Evolutionary conservation across 2,329 filamentous ascomycete genomes (phyloP).

Genomic region (Fusarium sp.): DNA sequence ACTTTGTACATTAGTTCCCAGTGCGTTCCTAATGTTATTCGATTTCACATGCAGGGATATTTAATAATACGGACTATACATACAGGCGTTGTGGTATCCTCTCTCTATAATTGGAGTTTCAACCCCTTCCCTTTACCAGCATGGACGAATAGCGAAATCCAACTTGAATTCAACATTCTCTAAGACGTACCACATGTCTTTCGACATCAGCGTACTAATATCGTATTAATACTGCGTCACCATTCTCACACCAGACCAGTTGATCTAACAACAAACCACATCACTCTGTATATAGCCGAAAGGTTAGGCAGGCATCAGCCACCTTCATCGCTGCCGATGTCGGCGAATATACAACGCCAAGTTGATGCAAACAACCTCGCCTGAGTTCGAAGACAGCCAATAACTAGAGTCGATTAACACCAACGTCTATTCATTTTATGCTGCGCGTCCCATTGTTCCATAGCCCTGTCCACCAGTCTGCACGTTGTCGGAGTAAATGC

Average conservation of each 20-base stretch:
- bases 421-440: slow-evolving; percentile 1
- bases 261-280: background rate
- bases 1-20: background rate
- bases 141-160: background rate
- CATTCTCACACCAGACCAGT: background rate
- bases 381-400: background rate
- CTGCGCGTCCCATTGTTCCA: slow-evolving; percentile 57
- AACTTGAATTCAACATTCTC: background rate
- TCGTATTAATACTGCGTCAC: background rate
- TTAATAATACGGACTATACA: slow-evolving; percentile 2
- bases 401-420: background rate
- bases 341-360: background rate
- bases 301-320: background rate
- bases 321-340: background rate
- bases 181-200: background rate
- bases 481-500: slow-evolving; percentile 78
- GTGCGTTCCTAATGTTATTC: slow-evolving; percentile 6
- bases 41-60: background rate
- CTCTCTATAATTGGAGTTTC: slow-evolving; percentile 9
- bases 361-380: background rate
- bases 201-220: background rate
- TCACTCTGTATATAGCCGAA: background rate
- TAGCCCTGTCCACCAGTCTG: slow-evolving; percentile 77
- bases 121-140: background rate
- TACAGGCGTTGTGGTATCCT: slow-evolving; percentile 5